Evolutionary conservation across 176 grass and related monocot species (phyloP).

Genomic region (Carex pumila): DNA sequence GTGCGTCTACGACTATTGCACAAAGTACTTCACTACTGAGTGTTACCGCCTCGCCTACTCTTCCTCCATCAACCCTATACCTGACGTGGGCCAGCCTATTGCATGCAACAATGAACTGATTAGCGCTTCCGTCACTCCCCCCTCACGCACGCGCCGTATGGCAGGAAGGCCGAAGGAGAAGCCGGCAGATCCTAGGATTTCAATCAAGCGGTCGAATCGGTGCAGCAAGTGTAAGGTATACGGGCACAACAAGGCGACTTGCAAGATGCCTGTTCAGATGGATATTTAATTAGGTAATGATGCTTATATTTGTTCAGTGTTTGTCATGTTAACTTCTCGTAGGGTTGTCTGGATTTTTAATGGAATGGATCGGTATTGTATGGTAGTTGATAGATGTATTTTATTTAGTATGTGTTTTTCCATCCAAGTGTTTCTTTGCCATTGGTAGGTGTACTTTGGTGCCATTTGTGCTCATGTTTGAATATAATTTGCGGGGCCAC

Average conservation of each 20-base stretch:
- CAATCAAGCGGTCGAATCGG: conserved; percentile 59
- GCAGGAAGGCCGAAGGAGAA: conserved; percentile 89
- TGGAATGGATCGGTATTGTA: neutral
- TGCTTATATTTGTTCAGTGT: neutral
- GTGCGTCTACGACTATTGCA: conserved; percentile 67
- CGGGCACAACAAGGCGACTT: conserved; percentile 91
- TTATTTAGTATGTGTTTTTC: neutral
- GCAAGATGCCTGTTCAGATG: conserved; percentile 54
- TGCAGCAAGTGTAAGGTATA: conserved; percentile 81
- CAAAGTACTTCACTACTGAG: conserved; percentile 61
- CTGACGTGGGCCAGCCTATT: conserved; percentile 46
- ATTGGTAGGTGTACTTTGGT: neutral
- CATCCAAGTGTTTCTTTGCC: neutral
- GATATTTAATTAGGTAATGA: conserved; percentile 9
- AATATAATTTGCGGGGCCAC: neutral
- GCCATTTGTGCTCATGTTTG: neutral
- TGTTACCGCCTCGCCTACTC: conserved; percentile 62
- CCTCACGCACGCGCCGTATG: conserved; percentile 46
- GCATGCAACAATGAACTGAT: conserved; percentile 36
- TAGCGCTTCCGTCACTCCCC: conserved; percentile 25
- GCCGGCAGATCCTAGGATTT: conserved; percentile 67
- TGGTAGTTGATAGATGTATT: conserved; percentile 20
- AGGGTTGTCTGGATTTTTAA: neutral
- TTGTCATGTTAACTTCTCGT: neutral
- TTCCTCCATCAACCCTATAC: conserved; percentile 74